Evolutionary conservation across 1,284 basidiomycete genomes (phyloP).

Genomic region (Sanguinoderma infundibulare): DNA sequence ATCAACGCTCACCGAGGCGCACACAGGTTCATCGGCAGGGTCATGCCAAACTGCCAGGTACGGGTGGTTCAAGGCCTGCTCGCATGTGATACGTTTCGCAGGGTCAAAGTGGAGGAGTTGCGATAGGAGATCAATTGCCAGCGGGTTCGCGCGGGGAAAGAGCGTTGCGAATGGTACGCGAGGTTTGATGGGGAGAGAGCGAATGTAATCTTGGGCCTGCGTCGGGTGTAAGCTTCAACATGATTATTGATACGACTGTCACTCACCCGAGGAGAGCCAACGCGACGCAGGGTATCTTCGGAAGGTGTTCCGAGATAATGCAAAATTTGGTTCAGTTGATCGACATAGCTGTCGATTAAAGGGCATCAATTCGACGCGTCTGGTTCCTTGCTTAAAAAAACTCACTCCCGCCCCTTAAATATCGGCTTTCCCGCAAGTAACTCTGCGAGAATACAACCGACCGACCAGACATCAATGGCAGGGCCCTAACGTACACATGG

Average conservation of each 20-base stretch:
- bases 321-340: slow-evolving; percentile 98
- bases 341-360: slow-evolving; percentile 77
- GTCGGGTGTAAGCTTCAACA: not conserved
- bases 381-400: slow-evolving; percentile 12
- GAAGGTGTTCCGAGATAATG: slow-evolving; percentile 97
- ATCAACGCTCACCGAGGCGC: slow-evolving; percentile 36
- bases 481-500: slow-evolving; percentile 55
- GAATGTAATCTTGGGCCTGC: slow-evolving; percentile 97
- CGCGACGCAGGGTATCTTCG: slow-evolving; percentile 93
- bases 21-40: slow-evolving; percentile 88
- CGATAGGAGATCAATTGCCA: slow-evolving; percentile 91
- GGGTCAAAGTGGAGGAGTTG: slow-evolving; percentile 97
- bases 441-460: slow-evolving; percentile 98
- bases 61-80: slow-evolving; percentile 93
- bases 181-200: slow-evolving; percentile 95
- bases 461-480: slow-evolving; percentile 96
- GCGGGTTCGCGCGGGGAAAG: slow-evolving; percentile 92
- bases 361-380: slow-evolving; percentile 4
- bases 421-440: slow-evolving; percentile 96
- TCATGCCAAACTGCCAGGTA: slow-evolving; percentile 96
- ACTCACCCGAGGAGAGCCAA: slow-evolving; percentile 87
- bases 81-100: slow-evolving; percentile 93
- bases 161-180: slow-evolving; percentile 90
- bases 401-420: slow-evolving; percentile 96
- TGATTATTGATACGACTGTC: not conserved